Conservation (phyloP, 176 grass and related monocot species). For the Ampelocalamus luodianensis region DNA sequence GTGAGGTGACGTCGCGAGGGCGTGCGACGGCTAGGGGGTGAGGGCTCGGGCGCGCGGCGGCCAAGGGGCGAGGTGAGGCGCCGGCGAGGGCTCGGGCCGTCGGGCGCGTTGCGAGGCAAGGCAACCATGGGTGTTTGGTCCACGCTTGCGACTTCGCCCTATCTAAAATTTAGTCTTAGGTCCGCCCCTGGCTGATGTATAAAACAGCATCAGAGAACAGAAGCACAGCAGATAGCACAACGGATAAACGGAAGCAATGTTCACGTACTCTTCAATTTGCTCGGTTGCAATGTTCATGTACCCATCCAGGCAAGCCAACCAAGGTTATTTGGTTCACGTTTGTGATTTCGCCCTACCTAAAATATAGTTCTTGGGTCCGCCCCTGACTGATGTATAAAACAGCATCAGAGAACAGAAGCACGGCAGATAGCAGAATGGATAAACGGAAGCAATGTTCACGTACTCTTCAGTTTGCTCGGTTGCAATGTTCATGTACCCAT, state of each 20-base stretch:
- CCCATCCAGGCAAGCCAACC: constrained; percentile 69
- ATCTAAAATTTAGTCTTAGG: too few species aligned
- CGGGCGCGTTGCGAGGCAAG: too few species aligned
- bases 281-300: constrained; percentile 93
- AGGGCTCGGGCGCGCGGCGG: too few species aligned
- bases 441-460: constrained; percentile 30
- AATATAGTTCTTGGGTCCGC: too few species aligned
- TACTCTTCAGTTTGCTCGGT: constrained; percentile 91
- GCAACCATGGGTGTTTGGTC: too few species aligned
- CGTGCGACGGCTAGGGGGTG: too few species aligned
- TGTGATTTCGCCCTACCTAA: too few species aligned
- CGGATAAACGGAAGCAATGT: background rate
- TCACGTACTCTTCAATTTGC: constrained; percentile 80
- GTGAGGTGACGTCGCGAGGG: too few species aligned
- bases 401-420: constrained; percentile 17
- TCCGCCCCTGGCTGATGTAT: constrained; percentile 41
- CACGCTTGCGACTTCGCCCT: too few species aligned
- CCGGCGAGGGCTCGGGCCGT: too few species aligned
- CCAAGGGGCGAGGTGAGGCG: too few species aligned
- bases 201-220: constrained; percentile 53
- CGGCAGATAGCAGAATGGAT: background rate
- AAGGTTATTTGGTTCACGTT: too few species aligned
- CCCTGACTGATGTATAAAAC: constrained; percentile 74
- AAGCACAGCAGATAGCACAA: background rate
- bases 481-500: constrained; percentile 85